phyloP scores from a whole-genome alignment of 352 stramenopile genomes.

The Ophiocytium majus region DNA sequence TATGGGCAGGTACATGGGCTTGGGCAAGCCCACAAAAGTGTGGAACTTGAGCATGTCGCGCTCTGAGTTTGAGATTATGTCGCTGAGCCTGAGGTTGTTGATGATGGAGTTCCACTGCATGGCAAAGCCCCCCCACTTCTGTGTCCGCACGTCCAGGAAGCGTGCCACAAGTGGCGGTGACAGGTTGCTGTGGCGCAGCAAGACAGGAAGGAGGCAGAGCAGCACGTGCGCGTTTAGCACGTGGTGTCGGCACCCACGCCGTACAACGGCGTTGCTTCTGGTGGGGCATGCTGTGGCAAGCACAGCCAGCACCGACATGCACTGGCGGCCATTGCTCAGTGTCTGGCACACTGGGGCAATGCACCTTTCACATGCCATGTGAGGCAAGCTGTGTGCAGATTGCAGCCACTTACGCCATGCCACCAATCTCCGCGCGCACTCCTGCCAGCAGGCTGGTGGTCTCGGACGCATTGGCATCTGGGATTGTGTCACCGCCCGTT shows the following conservation, averaged over 20 bases:
- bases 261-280: too few species aligned
- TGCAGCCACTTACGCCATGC: neutral
- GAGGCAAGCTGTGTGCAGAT: too few species aligned
- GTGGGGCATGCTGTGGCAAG: too few species aligned
- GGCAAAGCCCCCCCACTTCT: slow-evolving; percentile 97
- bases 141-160: slow-evolving; percentile 82
- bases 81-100: slow-evolving; percentile 56
- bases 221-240: too few species aligned
- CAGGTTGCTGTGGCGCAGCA: too few species aligned
- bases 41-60: slow-evolving; percentile 90
- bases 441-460: slow-evolving; percentile 9
- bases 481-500: neutral
- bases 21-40: slow-evolving; percentile 87
- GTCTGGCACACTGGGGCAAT: too few species aligned
- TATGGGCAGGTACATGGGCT: slow-evolving; percentile 93
- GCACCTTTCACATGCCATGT: too few species aligned
- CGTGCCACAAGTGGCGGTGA: neutral
- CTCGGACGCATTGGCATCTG: slow-evolving; percentile 7
- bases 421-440: neutral
- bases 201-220: too few species aligned
- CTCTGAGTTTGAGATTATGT: slow-evolving; percentile 75
- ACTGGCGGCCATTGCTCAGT: too few species aligned
- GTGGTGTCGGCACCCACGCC: too few species aligned
- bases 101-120: slow-evolving; percentile 72
- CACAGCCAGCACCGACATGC: too few species aligned